Evolutionary conservation across 768 basidiomycete species (phyloP).

Genomic region (Lactarius quietus): DNA sequence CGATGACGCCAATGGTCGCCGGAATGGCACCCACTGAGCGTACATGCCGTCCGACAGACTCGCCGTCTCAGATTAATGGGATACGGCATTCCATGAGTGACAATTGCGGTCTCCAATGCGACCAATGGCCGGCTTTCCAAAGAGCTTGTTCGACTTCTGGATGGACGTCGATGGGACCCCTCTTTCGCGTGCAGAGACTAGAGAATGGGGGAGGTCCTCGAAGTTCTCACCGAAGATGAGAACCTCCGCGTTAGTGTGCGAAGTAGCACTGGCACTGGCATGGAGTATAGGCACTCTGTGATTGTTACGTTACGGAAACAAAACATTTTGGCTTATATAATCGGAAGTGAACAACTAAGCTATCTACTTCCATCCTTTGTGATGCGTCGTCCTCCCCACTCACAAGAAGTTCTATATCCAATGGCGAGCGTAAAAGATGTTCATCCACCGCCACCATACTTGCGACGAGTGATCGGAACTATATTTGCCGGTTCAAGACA

Average conservation of each 20-base stretch:
- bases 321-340: neutral
- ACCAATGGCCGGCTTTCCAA: slow-evolving; percentile 64
- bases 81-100: slow-evolving; percentile 89
- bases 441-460: slow-evolving; percentile 92
- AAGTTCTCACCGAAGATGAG: slow-evolving; percentile 8
- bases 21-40: slow-evolving; percentile 75
- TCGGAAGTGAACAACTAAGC: slow-evolving; percentile 7
- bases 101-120: slow-evolving; percentile 87
- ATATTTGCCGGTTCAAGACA: slow-evolving; percentile 3
- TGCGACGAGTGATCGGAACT: slow-evolving; percentile 88
- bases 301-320: neutral
- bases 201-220: slow-evolving; percentile 22
- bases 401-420: slow-evolving; percentile 74
- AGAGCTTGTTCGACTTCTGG: slow-evolving; percentile 86
- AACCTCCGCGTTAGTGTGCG: slow-evolving; percentile 10
- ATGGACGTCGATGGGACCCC: slow-evolving; percentile 56
- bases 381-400: slow-evolving; percentile 64
- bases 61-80: slow-evolving; percentile 71
- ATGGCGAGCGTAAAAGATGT: slow-evolving; percentile 81
- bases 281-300: neutral
- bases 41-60: slow-evolving; percentile 68
- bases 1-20: slow-evolving; percentile 84
- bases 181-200: slow-evolving; percentile 27
- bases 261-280: slow-evolving; percentile 11
- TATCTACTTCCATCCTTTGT: slow-evolving; percentile 73